Evolutionary conservation across 306 rosid species (phyloP).

Genomic region (Lithocarpus polystachyus): DNA sequence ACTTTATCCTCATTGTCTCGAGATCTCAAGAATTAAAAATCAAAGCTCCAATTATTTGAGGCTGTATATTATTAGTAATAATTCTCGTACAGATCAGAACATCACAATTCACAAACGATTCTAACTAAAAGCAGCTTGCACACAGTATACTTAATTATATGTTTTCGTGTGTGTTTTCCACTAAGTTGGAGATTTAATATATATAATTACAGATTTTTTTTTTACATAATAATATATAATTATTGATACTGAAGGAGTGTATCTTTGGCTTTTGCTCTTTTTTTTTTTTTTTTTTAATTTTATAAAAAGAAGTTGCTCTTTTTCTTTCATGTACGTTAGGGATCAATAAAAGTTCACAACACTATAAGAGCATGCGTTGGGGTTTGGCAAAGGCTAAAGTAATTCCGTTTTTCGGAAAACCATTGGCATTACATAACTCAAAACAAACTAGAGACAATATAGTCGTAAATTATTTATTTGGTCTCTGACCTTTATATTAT

Average conservation of each 20-base stretch:
- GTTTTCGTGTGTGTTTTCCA: neutral
- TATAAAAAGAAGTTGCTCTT: no score
- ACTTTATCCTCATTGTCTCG: constrained; percentile 40
- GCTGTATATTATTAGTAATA: neutral
- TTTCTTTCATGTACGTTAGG: no score
- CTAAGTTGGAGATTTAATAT: neutral
- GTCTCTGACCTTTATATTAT: no score
- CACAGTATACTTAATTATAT: neutral
- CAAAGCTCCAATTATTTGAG: neutral
- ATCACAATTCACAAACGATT: neutral
- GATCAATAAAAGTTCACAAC: no score
- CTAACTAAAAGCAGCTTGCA: neutral
- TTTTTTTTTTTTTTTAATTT: fast-evolving
- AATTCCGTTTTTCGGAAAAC: no score
- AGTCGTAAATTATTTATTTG: no score
- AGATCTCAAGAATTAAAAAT: constrained; percentile 24
- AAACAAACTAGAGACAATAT: no score
- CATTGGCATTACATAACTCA: no score
- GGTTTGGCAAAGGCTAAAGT: no score
- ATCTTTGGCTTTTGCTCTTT: no score
- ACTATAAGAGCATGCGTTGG: no score
- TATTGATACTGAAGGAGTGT: neutral
- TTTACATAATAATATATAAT: neutral
- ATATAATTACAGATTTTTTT: neutral
- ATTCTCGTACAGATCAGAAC: neutral